These are phyloP conservation scores for Candida nanaspora DNA, from an alignment of 805 yeast genomes.

Conservation along the genomic window DNA sequence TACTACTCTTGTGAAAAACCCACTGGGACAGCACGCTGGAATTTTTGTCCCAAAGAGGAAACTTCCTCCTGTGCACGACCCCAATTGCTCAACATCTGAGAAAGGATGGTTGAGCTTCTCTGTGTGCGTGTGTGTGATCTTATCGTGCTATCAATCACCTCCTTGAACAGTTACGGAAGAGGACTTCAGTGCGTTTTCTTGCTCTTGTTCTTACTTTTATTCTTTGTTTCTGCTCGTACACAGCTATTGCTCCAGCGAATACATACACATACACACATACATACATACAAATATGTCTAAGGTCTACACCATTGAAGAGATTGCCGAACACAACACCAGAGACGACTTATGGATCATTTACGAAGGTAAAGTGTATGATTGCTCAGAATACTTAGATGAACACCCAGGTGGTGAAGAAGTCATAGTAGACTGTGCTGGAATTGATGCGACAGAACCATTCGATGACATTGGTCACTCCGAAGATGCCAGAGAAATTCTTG, in stretches of 20 bases:
- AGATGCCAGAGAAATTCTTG: conserved; percentile 78
- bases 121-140: too few relatives aligned
- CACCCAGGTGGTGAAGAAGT: conserved; percentile 80
- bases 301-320: conserved; percentile 56
- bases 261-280: background rate
- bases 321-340: conserved; percentile 63
- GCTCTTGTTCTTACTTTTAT: conserved; percentile 2
- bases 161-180: too few relatives aligned
- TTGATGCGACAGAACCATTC: conserved; percentile 65
- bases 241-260: too few relatives aligned
- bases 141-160: too few relatives aligned
- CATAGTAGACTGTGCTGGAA: conserved; percentile 72
- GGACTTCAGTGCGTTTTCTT: too few relatives aligned
- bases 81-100: too few relatives aligned
- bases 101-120: too few relatives aligned
- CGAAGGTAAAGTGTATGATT: conserved; percentile 73
- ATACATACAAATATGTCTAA: conserved; percentile 32
- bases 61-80: background rate
- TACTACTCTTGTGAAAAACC: too few relatives aligned
- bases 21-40: background rate
- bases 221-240: background rate
- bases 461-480: conserved; percentile 96
- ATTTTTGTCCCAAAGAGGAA: background rate
- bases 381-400: conserved; percentile 58
- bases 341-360: conserved; percentile 82